phyloP scores from a whole-genome alignment of 202 grass and related monocot species.

The Miscanthus sacchariflorus region DNA sequence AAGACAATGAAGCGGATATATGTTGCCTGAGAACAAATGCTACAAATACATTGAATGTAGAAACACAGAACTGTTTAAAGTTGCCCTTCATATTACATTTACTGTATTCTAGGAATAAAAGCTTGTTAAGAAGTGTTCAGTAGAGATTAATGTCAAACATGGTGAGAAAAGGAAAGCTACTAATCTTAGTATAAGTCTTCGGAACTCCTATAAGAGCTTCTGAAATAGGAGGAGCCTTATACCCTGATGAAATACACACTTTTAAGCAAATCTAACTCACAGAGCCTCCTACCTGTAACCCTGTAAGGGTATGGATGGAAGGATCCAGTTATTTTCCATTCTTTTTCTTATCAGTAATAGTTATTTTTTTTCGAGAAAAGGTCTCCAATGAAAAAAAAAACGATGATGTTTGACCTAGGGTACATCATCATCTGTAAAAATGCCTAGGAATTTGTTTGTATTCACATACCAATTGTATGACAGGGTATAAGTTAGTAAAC shows the following conservation, averaged over 20 bases:
- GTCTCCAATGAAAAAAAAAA: background rate
- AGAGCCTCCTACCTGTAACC: background rate
- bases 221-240: slow-evolving; percentile 18
- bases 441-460: slow-evolving; percentile 14
- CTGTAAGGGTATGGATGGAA: slow-evolving; percentile 7
- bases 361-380: background rate
- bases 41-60: slow-evolving; percentile 28
- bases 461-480: background rate
- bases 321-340: background rate
- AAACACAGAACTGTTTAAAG: background rate
- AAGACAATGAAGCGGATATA: slow-evolving; percentile 20
- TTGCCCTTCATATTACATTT: slow-evolving; percentile 20
- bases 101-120: background rate
- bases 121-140: background rate
- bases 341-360: background rate
- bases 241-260: slow-evolving; percentile 15
- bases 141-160: background rate
- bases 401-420: background rate
- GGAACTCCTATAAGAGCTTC: background rate
- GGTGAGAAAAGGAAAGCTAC: slow-evolving; percentile 22
- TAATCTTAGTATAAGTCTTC: slow-evolving; percentile 5
- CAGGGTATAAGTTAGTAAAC: background rate
- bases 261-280: slow-evolving; percentile 18
- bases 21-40: background rate
- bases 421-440: slow-evolving; percentile 32